Evolutionary conservation across 805 yeast genomes (phyloP).

Genomic region (Sungouiozyma ichnusensis): DNA sequence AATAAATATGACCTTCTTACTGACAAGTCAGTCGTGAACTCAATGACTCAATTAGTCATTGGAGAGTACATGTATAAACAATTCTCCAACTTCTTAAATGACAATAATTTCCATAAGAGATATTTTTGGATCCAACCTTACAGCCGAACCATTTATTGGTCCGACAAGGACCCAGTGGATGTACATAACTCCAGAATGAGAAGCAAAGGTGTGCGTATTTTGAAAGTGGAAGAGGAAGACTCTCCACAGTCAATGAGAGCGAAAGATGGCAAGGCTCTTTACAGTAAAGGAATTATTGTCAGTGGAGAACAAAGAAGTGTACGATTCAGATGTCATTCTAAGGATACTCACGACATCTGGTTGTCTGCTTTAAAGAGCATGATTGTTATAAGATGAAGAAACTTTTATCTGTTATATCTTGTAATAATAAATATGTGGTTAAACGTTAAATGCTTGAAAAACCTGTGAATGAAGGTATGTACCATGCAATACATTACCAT

Average conservation of each 20-base stretch:
- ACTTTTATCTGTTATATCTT: too few relatives aligned
- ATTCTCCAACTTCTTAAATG: conserved; percentile 63
- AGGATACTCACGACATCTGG: conserved; percentile 88
- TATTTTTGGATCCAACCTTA: conserved; percentile 97
- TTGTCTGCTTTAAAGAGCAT: conserved; percentile 69
- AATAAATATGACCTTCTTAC: neutral
- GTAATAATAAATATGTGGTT: too few relatives aligned
- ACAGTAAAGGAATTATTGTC: conserved; percentile 72
- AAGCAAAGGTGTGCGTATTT: conserved; percentile 4
- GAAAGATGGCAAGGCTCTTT: conserved; percentile 40
- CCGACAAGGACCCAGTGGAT: conserved; percentile 27
- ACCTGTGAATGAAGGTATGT: neutral
- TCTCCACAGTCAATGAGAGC: conserved; percentile 31
- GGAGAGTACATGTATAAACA: conserved; percentile 88
- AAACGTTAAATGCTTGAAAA: too few relatives aligned
- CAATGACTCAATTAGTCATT: conserved; percentile 83
- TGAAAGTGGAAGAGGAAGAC: conserved; percentile 45
- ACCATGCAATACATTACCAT: too few relatives aligned
- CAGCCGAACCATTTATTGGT: conserved; percentile 85
- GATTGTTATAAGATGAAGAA: conserved; percentile 44
- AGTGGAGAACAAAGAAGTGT: conserved; percentile 55
- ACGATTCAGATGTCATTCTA: conserved; percentile 77
- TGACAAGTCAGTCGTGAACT: conserved; percentile 27
- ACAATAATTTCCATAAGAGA: conserved; percentile 75
- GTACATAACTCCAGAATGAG: neutral